phyloP scores from a whole-genome alignment of 495 filamentous ascomycete genomes.

The Penicillium lividum region DNA sequence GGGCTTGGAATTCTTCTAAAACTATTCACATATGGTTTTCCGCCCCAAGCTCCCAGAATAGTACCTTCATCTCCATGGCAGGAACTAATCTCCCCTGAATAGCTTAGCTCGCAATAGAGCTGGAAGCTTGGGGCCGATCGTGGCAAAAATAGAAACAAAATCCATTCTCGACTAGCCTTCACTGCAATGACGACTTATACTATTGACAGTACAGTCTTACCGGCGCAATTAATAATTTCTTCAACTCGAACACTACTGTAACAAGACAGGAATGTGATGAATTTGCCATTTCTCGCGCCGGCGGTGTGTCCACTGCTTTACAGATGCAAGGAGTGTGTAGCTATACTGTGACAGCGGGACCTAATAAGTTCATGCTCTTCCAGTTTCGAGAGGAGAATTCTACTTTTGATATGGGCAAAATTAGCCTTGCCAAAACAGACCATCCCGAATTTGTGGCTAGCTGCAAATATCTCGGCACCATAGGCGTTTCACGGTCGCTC shows the following conservation, averaged over 20 bases:
- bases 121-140: background rate
- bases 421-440: conserved; percentile 12
- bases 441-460: conserved; percentile 17
- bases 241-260: conserved; percentile 14
- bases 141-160: background rate
- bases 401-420: conserved; percentile 13
- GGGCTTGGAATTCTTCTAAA: too few relatives aligned
- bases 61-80: background rate
- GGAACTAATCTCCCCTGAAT: background rate
- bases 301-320: conserved; percentile 9
- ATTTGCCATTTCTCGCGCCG: conserved; percentile 13
- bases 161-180: too few relatives aligned
- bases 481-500: conserved; percentile 15
- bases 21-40: background rate
- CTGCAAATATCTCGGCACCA: conserved; percentile 19
- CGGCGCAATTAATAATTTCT: conserved; percentile 13
- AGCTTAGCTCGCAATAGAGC: background rate
- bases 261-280: conserved; percentile 18
- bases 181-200: conserved; percentile 16
- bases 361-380: conserved; percentile 16
- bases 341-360: conserved; percentile 30
- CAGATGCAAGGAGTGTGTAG: conserved; percentile 27
- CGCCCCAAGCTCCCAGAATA: background rate
- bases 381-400: conserved; percentile 24
- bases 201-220: conserved; percentile 15